Evolutionary conservation across 2,329 filamentous ascomycete species (phyloP), one percentile per base, ranked within the genome.

Genomic region (Fusarium sp.): DNA sequence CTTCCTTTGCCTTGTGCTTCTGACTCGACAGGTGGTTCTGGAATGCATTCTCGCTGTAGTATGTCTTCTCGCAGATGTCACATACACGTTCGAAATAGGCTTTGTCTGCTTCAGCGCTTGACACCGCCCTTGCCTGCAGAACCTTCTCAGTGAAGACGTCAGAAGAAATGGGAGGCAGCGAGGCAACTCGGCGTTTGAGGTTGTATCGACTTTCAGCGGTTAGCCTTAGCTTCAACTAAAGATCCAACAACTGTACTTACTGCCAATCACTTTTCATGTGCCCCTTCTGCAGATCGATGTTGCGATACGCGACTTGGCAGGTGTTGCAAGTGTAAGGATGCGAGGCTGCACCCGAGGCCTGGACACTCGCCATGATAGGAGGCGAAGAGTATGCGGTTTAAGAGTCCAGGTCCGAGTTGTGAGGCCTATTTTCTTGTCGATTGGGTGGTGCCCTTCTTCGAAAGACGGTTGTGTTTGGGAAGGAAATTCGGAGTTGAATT

Each of bases 221-320:
- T 47, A 74, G 68, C 28, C 44, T 45, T 26, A 53, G 24, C 10
- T 33, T 13, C 26, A n/a, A 28, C 18, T 22, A 26, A 26, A 26
- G 15, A 24, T 22, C 8, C 16, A 20, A 7, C 13, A n/a, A 15
- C 20, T 31, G 8, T 10, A 91, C 93, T 85, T 88, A 96, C 93
- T 99, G 95, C 96, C 96, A 99, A 85, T 99, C 96, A 77, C 92
- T 96, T 82, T 96, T 95, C 96, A 99, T 99, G 81, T 99, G 96
- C 41, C 90, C 91, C 81, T 96, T 92, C 85, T 99, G 96, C 63
- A 97, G 88, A 80, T 98, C 95, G 81, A 93, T 95, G 80, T 94
- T 95, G 75, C 95, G 92, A 84, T 98, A 99, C 58, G 95, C 96
- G 77, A 99, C 95, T 82, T 97, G 94, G 81, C 96, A 99, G 65